Percentiles rank a stretch among this genome's conserved stretches.
Evolutionary conservation across 768 basidiomycete species (phyloP).

Genomic region (Melanogaster broomeanus): DNA sequence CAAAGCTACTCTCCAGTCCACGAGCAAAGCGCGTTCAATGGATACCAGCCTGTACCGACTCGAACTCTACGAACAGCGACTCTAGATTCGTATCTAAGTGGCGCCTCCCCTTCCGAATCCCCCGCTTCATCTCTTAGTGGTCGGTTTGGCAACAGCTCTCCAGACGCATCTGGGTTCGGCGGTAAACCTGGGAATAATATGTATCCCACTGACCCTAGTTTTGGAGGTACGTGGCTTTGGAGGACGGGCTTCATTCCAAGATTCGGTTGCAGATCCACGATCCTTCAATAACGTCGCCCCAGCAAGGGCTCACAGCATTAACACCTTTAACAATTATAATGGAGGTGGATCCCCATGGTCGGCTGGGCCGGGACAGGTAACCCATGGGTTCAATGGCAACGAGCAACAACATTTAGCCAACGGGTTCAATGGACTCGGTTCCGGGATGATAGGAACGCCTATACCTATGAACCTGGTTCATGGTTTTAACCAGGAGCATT

Average conservation of each 20-base stretch:
- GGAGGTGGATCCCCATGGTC: constrained; percentile 39
- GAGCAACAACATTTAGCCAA: constrained; percentile 26
- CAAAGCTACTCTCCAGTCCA: constrained; percentile 42
- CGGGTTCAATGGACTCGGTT: constrained; percentile 22
- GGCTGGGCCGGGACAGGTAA: constrained; percentile 23
- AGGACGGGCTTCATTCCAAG: constrained; percentile 42
- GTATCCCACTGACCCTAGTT: constrained; percentile 38
- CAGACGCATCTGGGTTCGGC: constrained; percentile 62
- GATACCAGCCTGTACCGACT: constrained; percentile 68
- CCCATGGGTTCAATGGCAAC: constrained; percentile 18
- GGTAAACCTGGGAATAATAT: constrained; percentile 43
- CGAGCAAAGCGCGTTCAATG: constrained; percentile 42
- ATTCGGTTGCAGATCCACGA: constrained; percentile 42
- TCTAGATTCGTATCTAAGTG: constrained; percentile 60
- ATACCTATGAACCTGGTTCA: constrained; percentile 23
- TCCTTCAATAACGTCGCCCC: constrained; percentile 33
- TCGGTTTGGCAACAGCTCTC: constrained; percentile 65
- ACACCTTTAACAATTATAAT: constrained; percentile 41
- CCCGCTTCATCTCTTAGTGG: constrained; percentile 72
- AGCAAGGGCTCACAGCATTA: constrained; percentile 36
- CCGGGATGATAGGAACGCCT: constrained; percentile 17
- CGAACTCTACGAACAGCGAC: constrained; percentile 60
- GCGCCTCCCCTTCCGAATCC: constrained; percentile 64
- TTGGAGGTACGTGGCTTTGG: constrained; percentile 34
- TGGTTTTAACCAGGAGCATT: constrained; percentile 27